phyloP scores from a whole-genome alignment of 2,329 filamentous ascomycete genomes.

The Coleophoma crateriformis region DNA sequence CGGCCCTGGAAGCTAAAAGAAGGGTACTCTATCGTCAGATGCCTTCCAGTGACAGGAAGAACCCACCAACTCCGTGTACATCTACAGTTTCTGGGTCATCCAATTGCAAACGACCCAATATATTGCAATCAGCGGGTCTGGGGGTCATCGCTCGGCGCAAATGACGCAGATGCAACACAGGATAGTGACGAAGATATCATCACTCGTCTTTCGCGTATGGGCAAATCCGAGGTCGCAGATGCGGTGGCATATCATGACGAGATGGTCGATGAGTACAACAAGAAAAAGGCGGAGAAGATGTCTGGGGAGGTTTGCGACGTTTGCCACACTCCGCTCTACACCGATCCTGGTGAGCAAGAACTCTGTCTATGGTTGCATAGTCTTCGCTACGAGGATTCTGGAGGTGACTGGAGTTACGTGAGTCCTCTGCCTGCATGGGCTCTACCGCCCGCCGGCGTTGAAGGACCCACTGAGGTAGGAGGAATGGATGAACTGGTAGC shows the following conservation, averaged over 20 bases:
- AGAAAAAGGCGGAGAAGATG: conserved; percentile 87
- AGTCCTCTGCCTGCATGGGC: conserved; percentile 85
- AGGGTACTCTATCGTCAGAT: conserved; percentile 93
- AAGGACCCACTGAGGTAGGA: conserved; percentile 64
- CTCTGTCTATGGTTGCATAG: conserved; percentile 92
- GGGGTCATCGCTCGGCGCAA: conserved; percentile 69
- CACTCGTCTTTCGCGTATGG: conserved; percentile 78
- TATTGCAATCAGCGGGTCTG: conserved; percentile 94
- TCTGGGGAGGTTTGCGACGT: conserved; percentile 76
- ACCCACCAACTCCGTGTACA: conserved; percentile 96
- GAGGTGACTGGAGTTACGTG: conserved; percentile 80
- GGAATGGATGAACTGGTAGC: conserved; percentile 53
- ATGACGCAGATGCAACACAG: conserved; percentile 57
- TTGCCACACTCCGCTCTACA: conserved; percentile 86
- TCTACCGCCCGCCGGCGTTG: conserved; percentile 55
- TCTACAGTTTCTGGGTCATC: conserved; percentile 88
- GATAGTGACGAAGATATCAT: conserved; percentile 89
- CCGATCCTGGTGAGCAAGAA: conserved; percentile 85
- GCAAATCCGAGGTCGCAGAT: conserved; percentile 86
- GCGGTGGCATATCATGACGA: conserved; percentile 91
- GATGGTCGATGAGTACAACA: conserved; percentile 86
- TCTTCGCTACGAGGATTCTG: conserved; percentile 77
- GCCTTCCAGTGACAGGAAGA: conserved; percentile 84
- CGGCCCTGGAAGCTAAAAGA: conserved; percentile 48
- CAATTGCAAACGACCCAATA: conserved; percentile 95